phyloP scores from a whole-genome alignment of 805 yeast genomes.

The Metschnikowia drakensbergensis region DNA sequence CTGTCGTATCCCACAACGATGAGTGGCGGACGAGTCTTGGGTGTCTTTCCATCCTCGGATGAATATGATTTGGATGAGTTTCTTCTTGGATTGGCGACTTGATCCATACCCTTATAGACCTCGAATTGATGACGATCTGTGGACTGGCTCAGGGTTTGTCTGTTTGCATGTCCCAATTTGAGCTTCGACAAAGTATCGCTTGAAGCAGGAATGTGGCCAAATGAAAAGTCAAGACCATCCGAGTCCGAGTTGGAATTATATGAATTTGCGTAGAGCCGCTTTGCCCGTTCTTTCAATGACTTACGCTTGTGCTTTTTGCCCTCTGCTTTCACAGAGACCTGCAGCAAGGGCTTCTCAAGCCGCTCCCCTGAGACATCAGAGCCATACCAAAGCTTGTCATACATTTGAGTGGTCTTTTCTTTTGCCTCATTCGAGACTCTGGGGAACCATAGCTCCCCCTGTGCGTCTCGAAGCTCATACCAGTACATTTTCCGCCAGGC shows the following conservation, averaged over 20 bases:
- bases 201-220: neutral
- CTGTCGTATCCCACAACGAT: neutral
- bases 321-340: conserved; percentile 6
- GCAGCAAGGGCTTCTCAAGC: conserved; percentile 7
- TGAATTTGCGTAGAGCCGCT: conserved; percentile 9
- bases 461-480: conserved; percentile 44
- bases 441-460: conserved; percentile 52
- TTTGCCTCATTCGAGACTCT: neutral
- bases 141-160: neutral
- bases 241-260: conserved; percentile 4
- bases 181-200: conserved; percentile 1
- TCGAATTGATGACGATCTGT: conserved; percentile 1
- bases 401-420: conserved; percentile 19
- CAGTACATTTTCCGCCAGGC: conserved; percentile 57
- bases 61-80: neutral
- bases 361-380: conserved; percentile 13
- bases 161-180: neutral
- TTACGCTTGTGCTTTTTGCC: conserved; percentile 2
- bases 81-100: neutral
- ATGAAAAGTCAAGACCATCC: neutral
- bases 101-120: neutral
- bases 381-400: conserved; percentile 32
- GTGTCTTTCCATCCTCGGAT: neutral
- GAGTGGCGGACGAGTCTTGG: neutral
- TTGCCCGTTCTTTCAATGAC: conserved; percentile 14